Evolutionary conservation across 345 rosid genomes (phyloP).

Genomic region (Moricandia arvensis): DNA sequence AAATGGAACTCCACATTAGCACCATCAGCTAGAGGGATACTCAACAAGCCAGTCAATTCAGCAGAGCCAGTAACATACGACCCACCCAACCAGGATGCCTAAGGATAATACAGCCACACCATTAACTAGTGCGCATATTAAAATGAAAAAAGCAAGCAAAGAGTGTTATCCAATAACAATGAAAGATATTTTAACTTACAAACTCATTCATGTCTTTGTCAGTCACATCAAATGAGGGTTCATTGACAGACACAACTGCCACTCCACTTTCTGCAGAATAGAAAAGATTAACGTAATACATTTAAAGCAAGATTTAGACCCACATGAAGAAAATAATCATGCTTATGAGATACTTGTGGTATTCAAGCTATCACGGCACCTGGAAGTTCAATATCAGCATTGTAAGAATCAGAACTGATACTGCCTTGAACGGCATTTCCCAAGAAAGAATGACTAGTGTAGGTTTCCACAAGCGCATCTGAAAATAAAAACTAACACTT

Average conservation of each 20-base stretch:
- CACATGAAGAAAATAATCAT: neutral
- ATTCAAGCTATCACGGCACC: slow-evolving; percentile 43
- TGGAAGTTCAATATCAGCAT: slow-evolving; percentile 64
- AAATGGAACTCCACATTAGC: slow-evolving; percentile 49
- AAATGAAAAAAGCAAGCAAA: slow-evolving; percentile 1
- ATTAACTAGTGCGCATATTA: slow-evolving; percentile 2
- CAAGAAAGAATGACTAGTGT: slow-evolving; percentile 40
- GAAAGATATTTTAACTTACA: slow-evolving; percentile 49
- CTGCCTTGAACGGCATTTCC: slow-evolving; percentile 47
- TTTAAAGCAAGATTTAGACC: neutral
- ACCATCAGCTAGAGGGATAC: slow-evolving; percentile 51
- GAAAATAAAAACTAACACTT: slow-evolving; percentile 7
- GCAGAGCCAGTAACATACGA: slow-evolving; percentile 55
- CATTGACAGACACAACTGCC: slow-evolving; percentile 58
- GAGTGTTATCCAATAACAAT: neutral
- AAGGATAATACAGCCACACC: slow-evolving; percentile 6
- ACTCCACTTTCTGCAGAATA: slow-evolving; percentile 62
- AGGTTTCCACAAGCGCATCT: slow-evolving; percentile 46
- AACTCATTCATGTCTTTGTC: slow-evolving; percentile 62
- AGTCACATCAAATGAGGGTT: slow-evolving; percentile 40
- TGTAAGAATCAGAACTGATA: slow-evolving; percentile 43
- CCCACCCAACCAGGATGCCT: slow-evolving; percentile 93
- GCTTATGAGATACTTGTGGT: slow-evolving; percentile 13
- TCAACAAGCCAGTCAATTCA: slow-evolving; percentile 57
- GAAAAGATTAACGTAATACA: neutral